A percentile compares a stretch with the other conserved stretches of the same genome.
Conservation (phyloP, 2,329 filamentous ascomycete genomes). For the Epichloe festucae region DNA sequence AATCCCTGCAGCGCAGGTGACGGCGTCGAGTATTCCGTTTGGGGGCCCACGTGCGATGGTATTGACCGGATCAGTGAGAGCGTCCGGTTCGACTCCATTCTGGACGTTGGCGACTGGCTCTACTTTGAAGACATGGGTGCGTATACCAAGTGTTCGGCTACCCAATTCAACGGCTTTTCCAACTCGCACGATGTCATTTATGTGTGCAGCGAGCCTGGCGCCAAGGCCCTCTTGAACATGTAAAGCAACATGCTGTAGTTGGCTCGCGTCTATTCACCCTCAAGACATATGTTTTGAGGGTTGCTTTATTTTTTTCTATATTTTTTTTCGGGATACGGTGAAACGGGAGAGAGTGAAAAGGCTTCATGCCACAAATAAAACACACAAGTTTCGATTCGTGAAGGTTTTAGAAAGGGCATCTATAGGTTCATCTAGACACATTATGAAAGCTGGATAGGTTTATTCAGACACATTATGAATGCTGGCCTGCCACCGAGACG, state of each 20-base stretch:
- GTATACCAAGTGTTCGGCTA: constrained; percentile 96
- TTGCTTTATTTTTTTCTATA: no score
- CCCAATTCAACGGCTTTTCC: constrained; percentile 93
- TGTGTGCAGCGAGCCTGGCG: constrained; percentile 85
- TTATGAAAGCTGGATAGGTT: no score
- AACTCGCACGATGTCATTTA: constrained; percentile 89
- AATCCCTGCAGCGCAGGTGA: constrained; percentile 31
- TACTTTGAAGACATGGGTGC: constrained; percentile 99
- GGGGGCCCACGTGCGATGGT: constrained; percentile 95
- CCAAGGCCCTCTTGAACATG: constrained; percentile 50
- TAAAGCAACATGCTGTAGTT: neutral
- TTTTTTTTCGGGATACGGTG: neutral
- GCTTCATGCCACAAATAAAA: neutral
- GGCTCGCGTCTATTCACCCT: neutral
- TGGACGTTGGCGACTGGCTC: constrained; percentile 93
- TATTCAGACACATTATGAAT: neutral
- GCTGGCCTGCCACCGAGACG: neutral
- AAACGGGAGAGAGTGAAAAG: neutral
- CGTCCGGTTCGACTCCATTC: constrained; percentile 59
- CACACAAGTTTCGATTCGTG: neutral
- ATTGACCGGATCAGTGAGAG: constrained; percentile 88
- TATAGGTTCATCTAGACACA: neutral
- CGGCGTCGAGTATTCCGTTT: constrained; percentile 80
- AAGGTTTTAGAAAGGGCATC: neutral
- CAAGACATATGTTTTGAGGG: neutral